Percentiles rank a stretch among this genome's conserved stretches.
phyloP scores from a whole-genome alignment of 768 basidiomycete species.

The Pleurotus ostreatus region DNA sequence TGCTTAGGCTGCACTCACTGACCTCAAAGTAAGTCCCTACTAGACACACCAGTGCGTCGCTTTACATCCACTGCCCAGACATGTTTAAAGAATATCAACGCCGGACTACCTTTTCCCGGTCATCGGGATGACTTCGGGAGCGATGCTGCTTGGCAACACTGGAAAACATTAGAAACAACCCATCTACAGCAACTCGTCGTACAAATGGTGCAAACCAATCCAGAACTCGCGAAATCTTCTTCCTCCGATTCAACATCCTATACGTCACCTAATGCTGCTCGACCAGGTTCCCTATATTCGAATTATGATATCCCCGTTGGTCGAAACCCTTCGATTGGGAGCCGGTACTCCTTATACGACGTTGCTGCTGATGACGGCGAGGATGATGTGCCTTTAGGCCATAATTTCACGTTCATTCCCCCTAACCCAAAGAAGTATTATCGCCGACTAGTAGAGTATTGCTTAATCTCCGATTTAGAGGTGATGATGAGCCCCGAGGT shows the following conservation, averaged over 20 bases:
- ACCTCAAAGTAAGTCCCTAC: conserved; percentile 64
- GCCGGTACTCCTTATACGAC: conserved; percentile 56
- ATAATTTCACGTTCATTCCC: conserved; percentile 87
- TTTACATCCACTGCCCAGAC: conserved; percentile 43
- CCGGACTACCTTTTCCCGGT: conserved; percentile 79
- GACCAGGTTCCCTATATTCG: conserved; percentile 60
- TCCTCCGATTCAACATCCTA: conserved; percentile 49
- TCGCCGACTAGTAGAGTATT: conserved; percentile 76
- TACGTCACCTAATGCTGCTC: conserved; percentile 35
- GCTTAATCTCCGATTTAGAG: conserved; percentile 82
- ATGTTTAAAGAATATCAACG: conserved; percentile 88
- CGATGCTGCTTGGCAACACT: conserved; percentile 80
- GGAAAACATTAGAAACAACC: conserved; percentile 78
- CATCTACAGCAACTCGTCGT: conserved; percentile 87
- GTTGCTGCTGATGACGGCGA: conserved; percentile 39
- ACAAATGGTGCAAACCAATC: conserved; percentile 80
- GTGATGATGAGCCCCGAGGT: conserved; percentile 87
- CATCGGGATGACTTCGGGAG: conserved; percentile 82
- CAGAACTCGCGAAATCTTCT: conserved; percentile 78
- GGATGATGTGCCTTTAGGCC: conserved; percentile 68
- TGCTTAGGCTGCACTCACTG: conserved; percentile 72
- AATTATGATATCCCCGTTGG: conserved; percentile 28
- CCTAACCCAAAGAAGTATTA: conserved; percentile 85
- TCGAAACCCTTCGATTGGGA: conserved; percentile 62
- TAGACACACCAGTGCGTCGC: neutral